Conservation (phyloP, 345 rosid genomes). For the Pugionium cornutum region DNA sequence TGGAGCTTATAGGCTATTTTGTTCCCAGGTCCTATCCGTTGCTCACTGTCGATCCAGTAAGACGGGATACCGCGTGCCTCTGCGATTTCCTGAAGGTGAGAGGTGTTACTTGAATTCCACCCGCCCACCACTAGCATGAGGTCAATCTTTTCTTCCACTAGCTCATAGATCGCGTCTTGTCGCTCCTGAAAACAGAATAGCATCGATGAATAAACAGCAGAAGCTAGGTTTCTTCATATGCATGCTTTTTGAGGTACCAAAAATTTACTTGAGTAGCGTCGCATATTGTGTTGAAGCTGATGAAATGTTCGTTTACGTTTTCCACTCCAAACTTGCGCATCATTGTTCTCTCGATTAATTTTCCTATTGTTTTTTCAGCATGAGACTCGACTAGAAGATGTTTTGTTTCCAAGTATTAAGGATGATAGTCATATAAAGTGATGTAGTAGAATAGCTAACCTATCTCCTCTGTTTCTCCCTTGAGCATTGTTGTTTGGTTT, state of each 20-base stretch:
- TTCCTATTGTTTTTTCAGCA: slow-evolving; percentile 50
- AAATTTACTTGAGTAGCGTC: slow-evolving; percentile 88
- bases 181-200: slow-evolving; percentile 61
- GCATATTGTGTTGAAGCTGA: slow-evolving; percentile 95
- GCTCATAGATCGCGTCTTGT: slow-evolving; percentile 93
- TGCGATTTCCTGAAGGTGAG: slow-evolving; percentile 96
- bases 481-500: slow-evolving; percentile 97
- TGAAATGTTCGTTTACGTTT: slow-evolving; percentile 74
- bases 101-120: slow-evolving; percentile 98
- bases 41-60: slow-evolving; percentile 84
- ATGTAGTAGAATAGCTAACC: slow-evolving; percentile 50
- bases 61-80: slow-evolving; percentile 88
- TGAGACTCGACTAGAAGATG: neutral
- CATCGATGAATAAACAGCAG: neutral
- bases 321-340: slow-evolving; percentile 88
- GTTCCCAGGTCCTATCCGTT: slow-evolving; percentile 93
- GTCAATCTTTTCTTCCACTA: slow-evolving; percentile 86
- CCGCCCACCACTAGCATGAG: slow-evolving; percentile 93
- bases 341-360: slow-evolving; percentile 75
- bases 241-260: neutral
- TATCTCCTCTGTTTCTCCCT: slow-evolving; percentile 96
- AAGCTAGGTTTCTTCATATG: neutral
- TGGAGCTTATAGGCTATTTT: slow-evolving; percentile 79
- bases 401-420: neutral
- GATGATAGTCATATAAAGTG: neutral